phyloP scores from a whole-genome alignment of 225 moss, liverwort and hornwort genomes.

The Bryoerythrophyllum caledonicum region DNA sequence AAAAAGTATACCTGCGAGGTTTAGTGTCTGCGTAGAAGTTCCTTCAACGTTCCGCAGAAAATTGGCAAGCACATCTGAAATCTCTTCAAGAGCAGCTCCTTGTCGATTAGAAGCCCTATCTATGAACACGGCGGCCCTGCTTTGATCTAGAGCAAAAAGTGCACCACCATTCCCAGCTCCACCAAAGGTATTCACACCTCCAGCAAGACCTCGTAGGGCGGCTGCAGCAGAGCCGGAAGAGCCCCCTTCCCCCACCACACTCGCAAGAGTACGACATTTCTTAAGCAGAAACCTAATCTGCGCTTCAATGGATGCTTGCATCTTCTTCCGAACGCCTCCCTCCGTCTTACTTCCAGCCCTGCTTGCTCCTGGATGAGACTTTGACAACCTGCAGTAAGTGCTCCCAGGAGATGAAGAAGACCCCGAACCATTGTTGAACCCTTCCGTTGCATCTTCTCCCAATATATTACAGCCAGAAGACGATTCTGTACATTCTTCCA shows the following conservation, averaged over 20 bases:
- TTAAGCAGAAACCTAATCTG: slow-evolving; percentile 89
- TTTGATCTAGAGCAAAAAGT: slow-evolving; percentile 92
- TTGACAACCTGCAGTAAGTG: slow-evolving; percentile 46
- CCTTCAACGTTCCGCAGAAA: slow-evolving; percentile 49
- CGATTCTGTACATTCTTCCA: slow-evolving; percentile 72
- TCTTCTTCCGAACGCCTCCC: slow-evolving; percentile 73
- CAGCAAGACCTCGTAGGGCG: slow-evolving; percentile 70
- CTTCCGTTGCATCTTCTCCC: slow-evolving; percentile 51
- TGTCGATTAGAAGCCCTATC: slow-evolving; percentile 66
- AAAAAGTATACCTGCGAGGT: slow-evolving; percentile 51
- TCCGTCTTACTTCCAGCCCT: slow-evolving; percentile 72
- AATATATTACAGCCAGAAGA: slow-evolving; percentile 24
- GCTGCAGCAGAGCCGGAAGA: slow-evolving; percentile 69
- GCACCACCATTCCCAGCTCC: slow-evolving; percentile 80
- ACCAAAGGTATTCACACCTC: slow-evolving; percentile 60
- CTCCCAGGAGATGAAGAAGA: slow-evolving; percentile 44
- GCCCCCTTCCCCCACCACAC: slow-evolving; percentile 75
- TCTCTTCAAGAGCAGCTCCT: slow-evolving; percentile 74
- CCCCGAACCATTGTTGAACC: slow-evolving; percentile 38
- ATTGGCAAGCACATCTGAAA: slow-evolving; percentile 65
- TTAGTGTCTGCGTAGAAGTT: slow-evolving; percentile 42
- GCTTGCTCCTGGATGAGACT: slow-evolving; percentile 43
- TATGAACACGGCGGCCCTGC: slow-evolving; percentile 78
- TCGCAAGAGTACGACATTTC: slow-evolving; percentile 89
- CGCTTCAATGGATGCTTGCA: slow-evolving; percentile 72